phyloP scores from a whole-genome alignment of 2,329 filamentous ascomycete genomes.

The Incumbomyces lentus region DNA sequence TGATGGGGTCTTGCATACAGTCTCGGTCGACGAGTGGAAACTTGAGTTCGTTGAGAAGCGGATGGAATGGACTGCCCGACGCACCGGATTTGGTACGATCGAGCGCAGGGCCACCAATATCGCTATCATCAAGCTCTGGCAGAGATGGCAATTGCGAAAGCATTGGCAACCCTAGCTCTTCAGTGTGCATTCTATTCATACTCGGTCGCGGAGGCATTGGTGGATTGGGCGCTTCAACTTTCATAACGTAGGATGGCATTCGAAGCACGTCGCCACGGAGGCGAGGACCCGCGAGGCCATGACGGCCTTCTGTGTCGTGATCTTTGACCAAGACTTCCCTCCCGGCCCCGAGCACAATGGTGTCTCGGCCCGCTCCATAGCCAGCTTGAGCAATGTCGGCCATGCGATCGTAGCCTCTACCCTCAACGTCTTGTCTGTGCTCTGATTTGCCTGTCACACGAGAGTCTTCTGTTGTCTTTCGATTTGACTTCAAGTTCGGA shows the following conservation, averaged over 20 bases:
- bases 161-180: slow-evolving; percentile 57
- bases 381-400: slow-evolving; percentile 53
- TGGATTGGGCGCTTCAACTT: slow-evolving; percentile 34
- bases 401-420: slow-evolving; percentile 68
- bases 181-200: slow-evolving; percentile 50
- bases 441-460: slow-evolving; percentile 50
- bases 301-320: slow-evolving; percentile 54
- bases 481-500: slow-evolving; percentile 45
- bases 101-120: slow-evolving; percentile 63
- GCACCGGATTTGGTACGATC: slow-evolving; percentile 36
- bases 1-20: slow-evolving; percentile 87
- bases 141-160: slow-evolving; percentile 61
- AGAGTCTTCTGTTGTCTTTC: slow-evolving; percentile 46
- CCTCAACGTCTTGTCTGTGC: slow-evolving; percentile 66
- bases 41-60: slow-evolving; percentile 55
- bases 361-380: slow-evolving; percentile 57
- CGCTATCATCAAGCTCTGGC: slow-evolving; percentile 63
- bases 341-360: slow-evolving; percentile 51
- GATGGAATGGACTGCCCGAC: slow-evolving; percentile 43
- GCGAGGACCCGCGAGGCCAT: slow-evolving; percentile 45
- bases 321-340: slow-evolving; percentile 62
- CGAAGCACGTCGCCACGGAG: slow-evolving; percentile 30
- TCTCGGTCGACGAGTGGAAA: slow-evolving; percentile 69
- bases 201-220: slow-evolving; percentile 50
- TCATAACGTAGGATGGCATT: slow-evolving; percentile 15